Evolutionary conservation across 495 filamentous ascomycete genomes (phyloP).

Genomic region (Penicillium desertorum): DNA sequence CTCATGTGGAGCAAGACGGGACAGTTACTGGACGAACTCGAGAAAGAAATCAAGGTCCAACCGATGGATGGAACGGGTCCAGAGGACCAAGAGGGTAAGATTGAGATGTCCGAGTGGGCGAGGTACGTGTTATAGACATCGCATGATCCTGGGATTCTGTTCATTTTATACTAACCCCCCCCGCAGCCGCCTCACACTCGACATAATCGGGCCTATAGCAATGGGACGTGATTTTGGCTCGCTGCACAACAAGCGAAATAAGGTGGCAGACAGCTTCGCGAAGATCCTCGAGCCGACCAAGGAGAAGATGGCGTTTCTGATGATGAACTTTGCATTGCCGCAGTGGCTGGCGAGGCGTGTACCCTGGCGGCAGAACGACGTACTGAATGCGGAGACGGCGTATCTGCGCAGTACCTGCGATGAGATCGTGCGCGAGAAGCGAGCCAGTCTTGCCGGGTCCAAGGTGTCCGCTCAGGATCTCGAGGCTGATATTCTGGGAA

Average conservation of each 20-base stretch:
- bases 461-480: constrained; percentile 54
- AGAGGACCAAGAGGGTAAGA: constrained; percentile 43
- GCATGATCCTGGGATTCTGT: background rate
- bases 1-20: constrained; percentile 68
- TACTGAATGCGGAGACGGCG: constrained; percentile 54
- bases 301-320: constrained; percentile 50
- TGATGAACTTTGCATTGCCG: constrained; percentile 48
- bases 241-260: constrained; percentile 60
- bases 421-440: constrained; percentile 67
- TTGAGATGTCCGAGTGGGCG: constrained; percentile 71
- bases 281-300: constrained; percentile 50
- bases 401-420: constrained; percentile 63
- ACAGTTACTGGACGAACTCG: constrained; percentile 40
- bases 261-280: constrained; percentile 67
- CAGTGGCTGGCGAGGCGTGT: constrained; percentile 51
- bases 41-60: constrained; percentile 39
- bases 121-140: constrained; percentile 33
- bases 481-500: constrained; percentile 70
- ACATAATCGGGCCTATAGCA: constrained; percentile 82
- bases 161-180: background rate
- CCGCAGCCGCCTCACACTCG: constrained; percentile 71
- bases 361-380: constrained; percentile 66
- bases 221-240: constrained; percentile 79
- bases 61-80: constrained; percentile 43
- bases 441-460: constrained; percentile 48